Evolutionary conservation across 805 yeast genomes (phyloP).

Genomic region (Naumovozyma dairenensis): DNA sequence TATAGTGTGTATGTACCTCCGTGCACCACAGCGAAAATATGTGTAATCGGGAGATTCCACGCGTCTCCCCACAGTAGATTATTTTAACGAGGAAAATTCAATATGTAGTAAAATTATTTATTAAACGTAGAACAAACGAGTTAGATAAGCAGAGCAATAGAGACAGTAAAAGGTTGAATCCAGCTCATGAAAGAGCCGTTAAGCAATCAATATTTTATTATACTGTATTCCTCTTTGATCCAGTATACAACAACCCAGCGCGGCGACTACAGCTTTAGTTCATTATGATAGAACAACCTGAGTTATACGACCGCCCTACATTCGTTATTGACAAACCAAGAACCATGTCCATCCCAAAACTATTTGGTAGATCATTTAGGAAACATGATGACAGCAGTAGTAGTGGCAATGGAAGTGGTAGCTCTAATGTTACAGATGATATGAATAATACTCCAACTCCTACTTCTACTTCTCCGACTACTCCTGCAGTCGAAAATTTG

Average conservation of each 20-base stretch:
- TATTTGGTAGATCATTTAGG: constrained; percentile 10
- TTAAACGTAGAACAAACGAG: no score
- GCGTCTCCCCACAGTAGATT: no score
- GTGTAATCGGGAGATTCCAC: no score
- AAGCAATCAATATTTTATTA: neutral
- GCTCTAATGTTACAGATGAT: constrained; percentile 3
- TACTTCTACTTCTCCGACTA: no score
- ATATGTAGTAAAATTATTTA: no score
- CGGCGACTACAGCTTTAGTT: neutral
- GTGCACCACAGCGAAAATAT: no score
- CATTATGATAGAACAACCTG: constrained; percentile 5
- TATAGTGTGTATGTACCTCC: no score
- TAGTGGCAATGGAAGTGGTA: neutral
- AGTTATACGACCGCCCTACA: constrained; percentile 8
- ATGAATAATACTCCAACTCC: no score
- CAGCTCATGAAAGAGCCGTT: neutral
- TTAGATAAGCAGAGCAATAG: no score
- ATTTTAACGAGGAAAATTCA: no score
- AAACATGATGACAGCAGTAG: constrained; percentile 3
- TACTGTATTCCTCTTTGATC: constrained; percentile 1
- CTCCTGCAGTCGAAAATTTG: no score
- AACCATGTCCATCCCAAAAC: constrained; percentile 12
- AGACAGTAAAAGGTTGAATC: no score
- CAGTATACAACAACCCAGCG: neutral
- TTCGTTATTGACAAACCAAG: constrained; percentile 8